Conservation (phyloP, 2,329 filamentous ascomycete species). For the Septoria linicola region DNA sequence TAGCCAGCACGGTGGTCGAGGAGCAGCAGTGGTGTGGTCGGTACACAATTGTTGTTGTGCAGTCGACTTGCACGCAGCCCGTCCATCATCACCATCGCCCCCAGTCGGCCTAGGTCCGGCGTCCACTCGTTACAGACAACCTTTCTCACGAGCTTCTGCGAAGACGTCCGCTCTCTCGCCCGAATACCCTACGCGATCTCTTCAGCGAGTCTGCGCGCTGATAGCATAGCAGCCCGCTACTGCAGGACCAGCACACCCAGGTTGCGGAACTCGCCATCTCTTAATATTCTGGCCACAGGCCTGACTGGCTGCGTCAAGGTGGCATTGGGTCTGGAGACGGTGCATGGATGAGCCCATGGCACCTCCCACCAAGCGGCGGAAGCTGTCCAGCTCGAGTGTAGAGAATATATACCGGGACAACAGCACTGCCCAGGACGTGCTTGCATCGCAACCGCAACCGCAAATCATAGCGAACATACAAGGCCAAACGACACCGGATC, state of each 20-base stretch:
- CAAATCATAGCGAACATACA: neutral
- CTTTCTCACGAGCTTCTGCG: constrained; percentile 30
- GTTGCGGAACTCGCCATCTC: neutral
- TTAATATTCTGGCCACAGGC: neutral
- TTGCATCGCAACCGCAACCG: neutral
- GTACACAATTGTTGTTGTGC: neutral
- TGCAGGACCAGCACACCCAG: constrained; percentile 6
- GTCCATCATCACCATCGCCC: constrained; percentile 2
- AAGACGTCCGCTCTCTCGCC: constrained; percentile 27
- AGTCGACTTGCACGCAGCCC: constrained; percentile 9
- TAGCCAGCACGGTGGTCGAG: too few relatives aligned
- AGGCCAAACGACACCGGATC: neutral
- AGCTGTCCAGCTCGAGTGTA: constrained; percentile 21
- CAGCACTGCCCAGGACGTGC: constrained; percentile 17
- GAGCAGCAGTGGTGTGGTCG: too few relatives aligned
- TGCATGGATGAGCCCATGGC: constrained; percentile 32
- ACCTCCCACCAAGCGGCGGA: constrained; percentile 33
- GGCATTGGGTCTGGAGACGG: neutral
- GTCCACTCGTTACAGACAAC: constrained; percentile 33
- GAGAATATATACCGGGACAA: constrained; percentile 17
- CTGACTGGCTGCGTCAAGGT: neutral
- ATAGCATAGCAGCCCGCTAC: constrained; percentile 7
- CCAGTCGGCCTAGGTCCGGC: constrained; percentile 33
- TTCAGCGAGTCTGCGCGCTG: neutral
- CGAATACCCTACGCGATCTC: constrained; percentile 7